Conservation (phyloP, 768 basidiomycete genomes). For the Hypsizygus marmoreus region DNA sequence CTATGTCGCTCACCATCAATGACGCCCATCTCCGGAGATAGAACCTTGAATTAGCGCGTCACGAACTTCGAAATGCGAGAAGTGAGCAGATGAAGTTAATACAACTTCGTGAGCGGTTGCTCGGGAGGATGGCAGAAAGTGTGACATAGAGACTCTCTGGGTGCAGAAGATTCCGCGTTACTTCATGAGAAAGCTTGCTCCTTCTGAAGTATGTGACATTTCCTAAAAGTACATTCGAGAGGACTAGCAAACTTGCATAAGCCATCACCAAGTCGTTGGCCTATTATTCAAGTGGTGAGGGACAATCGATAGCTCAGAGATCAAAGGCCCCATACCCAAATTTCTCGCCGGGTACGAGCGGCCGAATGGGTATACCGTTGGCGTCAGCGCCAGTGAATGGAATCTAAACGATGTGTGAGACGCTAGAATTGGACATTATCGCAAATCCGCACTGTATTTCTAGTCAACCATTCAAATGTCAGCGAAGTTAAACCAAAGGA, state of each 20-base stretch:
- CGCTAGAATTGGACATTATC: not conserved
- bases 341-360: constrained; percentile 28
- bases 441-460: constrained; percentile 22
- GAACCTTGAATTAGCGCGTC: constrained; percentile 49
- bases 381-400: constrained; percentile 28
- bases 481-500: not conserved
- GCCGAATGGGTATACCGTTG: constrained; percentile 25
- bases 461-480: not conserved
- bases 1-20: not conserved
- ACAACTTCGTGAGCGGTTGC: constrained; percentile 47
- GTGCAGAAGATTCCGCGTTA: not conserved
- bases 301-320: not conserved
- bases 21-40: constrained; percentile 16
- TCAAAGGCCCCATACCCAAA: constrained; percentile 28
- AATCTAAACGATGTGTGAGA: constrained; percentile 10
- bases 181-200: not conserved
- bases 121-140: constrained; percentile 46
- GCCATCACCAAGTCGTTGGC: not conserved
- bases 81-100: constrained; percentile 47
- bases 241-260: constrained; percentile 2
- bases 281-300: too few species aligned
- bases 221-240: not conserved
- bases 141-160: constrained; percentile 27
- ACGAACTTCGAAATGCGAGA: constrained; percentile 41
- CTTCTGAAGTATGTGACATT: not conserved